A percentile compares a stretch with the other conserved stretches of the same genome.
These are phyloP conservation scores for Backusella australiensis DNA, from an alignment of 192 early-diverging fungal species.

Conservation along the genomic window DNA sequence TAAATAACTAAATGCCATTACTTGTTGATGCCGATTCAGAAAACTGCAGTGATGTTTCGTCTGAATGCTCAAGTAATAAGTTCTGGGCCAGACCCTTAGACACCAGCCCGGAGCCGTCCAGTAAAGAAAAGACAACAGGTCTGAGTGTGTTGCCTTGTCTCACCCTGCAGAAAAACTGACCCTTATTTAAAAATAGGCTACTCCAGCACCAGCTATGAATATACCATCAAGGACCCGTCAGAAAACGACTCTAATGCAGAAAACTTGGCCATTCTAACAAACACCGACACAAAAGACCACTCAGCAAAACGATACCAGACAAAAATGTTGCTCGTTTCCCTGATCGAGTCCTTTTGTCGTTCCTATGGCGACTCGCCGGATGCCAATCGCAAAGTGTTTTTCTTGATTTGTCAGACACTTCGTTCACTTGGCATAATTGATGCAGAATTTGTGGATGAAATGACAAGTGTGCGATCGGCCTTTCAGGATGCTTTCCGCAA, in stretches of 20 bases:
- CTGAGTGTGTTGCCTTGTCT: background rate
- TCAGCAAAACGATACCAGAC: conserved; percentile 53
- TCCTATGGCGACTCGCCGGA: conserved; percentile 86
- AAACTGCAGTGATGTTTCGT: background rate
- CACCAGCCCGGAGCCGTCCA: background rate
- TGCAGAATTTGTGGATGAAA: conserved; percentile 64
- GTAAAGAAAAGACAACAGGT: background rate
- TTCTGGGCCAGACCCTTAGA: background rate
- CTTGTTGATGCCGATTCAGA: background rate
- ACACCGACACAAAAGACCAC: background rate
- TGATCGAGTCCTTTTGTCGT: conserved; percentile 89
- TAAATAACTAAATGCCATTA: background rate
- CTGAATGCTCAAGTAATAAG: conserved; percentile 2
- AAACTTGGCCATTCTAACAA: background rate
- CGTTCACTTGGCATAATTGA: conserved; percentile 82
- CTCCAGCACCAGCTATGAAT: background rate
- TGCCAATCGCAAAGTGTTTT: conserved; percentile 82
- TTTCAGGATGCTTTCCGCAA: conserved; percentile 86
- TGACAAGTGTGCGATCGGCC: conserved; percentile 76
- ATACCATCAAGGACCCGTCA: background rate
- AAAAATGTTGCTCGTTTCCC: conserved; percentile 78
- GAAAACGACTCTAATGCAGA: background rate
- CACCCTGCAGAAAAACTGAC: background rate
- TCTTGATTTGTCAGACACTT: conserved; percentile 84
- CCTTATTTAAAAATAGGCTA: background rate